Base-by-base conservation (phyloP, 202 grass and related monocot genomes). In the Sporobolus alterniflorus region DNA sequence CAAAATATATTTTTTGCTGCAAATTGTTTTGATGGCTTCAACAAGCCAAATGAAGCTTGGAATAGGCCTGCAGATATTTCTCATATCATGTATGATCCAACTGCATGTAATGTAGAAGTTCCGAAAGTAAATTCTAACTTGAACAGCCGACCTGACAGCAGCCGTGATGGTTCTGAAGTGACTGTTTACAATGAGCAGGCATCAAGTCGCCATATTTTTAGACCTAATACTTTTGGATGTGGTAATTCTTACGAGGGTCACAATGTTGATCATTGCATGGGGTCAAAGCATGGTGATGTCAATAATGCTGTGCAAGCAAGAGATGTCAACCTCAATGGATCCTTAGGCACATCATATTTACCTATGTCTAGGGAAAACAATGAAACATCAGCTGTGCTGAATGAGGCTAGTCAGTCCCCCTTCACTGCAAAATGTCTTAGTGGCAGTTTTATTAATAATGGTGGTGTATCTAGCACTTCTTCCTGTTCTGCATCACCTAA, bases 261-360 rank as follows among this genome's bases (percentile, higher is more conserved):
- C 39, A 67, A 76, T 80, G 66, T 41, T 86, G 64, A 81, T 86
- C 59, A n/a, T 81, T 70, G 69, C 41, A 29, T 70, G 26, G 11
- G 57, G 73, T 54, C 61, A 39, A 80, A 80, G 75, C 72, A 74
- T 69, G 78, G n/a, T 25, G 52, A 71, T n/a, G 33, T 88, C 67
- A 78, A 12, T 87, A 41, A 89, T 26, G 62, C 56, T 81, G 20
- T 81, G 36, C 81, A 83, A 83, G 59, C 77, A 82, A 85, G 85
- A 88, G 78, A 75, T 63, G 85, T 79, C 77, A 84, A 82, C 49
- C 72, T 74, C 56, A 86, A 77, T 78, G 73, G 88, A 86, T 68
- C 66, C 80, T 50, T 82, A 32, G 59, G 86, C 49, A 82, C 82
- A 14, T 83, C 85, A 81, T 94, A 71, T 64, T 83, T 81, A 44